phyloP scores from a whole-genome alignment of 768 basidiomycete species.

The Auricularia sp. region DNA sequence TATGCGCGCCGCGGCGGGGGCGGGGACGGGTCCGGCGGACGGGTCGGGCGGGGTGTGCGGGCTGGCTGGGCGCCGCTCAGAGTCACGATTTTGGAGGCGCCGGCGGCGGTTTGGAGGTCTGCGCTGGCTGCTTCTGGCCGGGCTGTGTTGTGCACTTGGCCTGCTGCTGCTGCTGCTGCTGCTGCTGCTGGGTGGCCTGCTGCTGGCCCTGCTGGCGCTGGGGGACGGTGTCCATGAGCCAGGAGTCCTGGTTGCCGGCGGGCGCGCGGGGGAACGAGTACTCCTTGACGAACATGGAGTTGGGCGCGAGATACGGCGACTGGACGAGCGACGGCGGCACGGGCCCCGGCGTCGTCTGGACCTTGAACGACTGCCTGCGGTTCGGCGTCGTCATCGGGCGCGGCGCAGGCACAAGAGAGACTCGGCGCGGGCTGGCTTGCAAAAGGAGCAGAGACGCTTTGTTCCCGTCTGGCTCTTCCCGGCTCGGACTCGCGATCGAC shows the following conservation, averaged over 20 bases:
- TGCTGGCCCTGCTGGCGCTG: not conserved
- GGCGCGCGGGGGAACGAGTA: not conserved
- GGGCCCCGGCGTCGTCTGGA: not conserved
- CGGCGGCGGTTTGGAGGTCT: not conserved
- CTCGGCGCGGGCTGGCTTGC: not conserved
- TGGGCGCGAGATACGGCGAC: conserved; percentile 2
- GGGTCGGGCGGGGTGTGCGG: no score
- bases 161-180: not conserved
- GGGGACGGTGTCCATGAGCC: not conserved
- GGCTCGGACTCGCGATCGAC: no score
- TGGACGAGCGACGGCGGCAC: conserved; percentile 4
- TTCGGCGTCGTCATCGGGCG: not conserved
- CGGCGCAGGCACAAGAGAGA: not conserved
- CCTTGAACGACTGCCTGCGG: not conserved
- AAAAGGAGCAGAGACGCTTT: not conserved
- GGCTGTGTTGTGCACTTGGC: not conserved
- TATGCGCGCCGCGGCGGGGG: not conserved
- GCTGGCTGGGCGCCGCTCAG: not conserved
- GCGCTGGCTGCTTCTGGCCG: not conserved
- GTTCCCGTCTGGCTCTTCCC: no score
- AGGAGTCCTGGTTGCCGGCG: not conserved
- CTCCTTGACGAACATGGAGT: conserved; percentile 1
- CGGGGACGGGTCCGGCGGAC: no score
- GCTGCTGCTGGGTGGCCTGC: not conserved
- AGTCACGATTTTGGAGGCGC: not conserved